Percentiles rank a stretch among this genome's conserved stretches.
These are phyloP conservation scores for Fraxinus floribunda DNA, from an alignment of 305 asterid species.

Conservation along the genomic window DNA sequence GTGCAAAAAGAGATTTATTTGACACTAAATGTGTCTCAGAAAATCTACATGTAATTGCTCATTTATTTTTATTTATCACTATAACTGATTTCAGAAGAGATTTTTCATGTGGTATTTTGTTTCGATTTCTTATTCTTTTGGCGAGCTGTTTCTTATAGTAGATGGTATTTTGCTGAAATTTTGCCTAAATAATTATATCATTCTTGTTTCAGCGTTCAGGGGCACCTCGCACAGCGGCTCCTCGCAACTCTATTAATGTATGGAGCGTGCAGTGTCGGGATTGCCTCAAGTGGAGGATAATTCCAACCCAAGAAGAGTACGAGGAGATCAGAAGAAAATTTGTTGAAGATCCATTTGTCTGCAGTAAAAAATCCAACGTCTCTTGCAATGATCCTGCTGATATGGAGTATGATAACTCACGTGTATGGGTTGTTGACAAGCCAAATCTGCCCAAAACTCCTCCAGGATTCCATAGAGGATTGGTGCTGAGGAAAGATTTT, in stretches of 20 bases:
- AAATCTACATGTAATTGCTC: background rate
- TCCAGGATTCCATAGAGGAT: constrained; percentile 40
- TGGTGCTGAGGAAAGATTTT: constrained; percentile 40
- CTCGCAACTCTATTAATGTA: constrained; percentile 8
- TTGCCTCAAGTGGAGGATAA: constrained; percentile 63
- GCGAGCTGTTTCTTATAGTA: background rate
- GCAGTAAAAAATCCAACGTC: constrained; percentile 32
- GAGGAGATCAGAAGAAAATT: constrained; percentile 59
- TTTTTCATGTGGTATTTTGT: background rate
- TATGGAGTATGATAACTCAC: constrained; percentile 38
- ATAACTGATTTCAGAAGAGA: background rate
- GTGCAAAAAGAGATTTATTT: background rate
- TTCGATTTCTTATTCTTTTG: background rate
- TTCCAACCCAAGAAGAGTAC: constrained; percentile 51
- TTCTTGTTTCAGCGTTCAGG: constrained; percentile 14
- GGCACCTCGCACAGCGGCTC: background rate
- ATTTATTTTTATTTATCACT: background rate
- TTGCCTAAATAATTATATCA: background rate
- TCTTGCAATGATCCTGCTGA: constrained; percentile 52
- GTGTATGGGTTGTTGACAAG: constrained; percentile 58
- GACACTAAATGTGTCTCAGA: background rate
- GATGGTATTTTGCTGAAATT: background rate
- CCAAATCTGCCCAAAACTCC: constrained; percentile 64
- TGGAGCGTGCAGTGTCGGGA: constrained; percentile 58
- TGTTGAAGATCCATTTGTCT: constrained; percentile 46